Evolutionary conservation across 768 basidiomycete genomes (phyloP), one percentile per base, ranked within the genome.

Genomic region (Leccinellum luteum): DNA sequence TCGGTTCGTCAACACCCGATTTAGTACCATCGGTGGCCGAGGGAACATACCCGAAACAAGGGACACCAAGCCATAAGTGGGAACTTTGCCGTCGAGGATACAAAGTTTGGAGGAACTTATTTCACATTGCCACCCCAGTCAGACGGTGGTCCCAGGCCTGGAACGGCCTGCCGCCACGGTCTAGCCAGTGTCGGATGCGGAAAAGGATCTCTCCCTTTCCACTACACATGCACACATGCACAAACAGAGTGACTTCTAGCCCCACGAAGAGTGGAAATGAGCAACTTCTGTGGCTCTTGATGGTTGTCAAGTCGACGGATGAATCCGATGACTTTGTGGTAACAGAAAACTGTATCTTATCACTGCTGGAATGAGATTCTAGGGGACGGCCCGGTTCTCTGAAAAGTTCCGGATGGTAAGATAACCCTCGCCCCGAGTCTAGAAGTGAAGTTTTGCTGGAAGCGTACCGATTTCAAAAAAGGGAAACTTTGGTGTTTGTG

Each of bases 271-370:
- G 14, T 34, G 15, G 34, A 34, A 34, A 34, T 34, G 34, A 34
- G 5, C 9, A 41, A 41, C 41, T 19, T 32, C 32, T 32, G 32
- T 32, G 32, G 32, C 21, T 30, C 38, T 10, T 65, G 65, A 68
- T 68, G 60, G 63, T 68, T 25, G 66, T 63, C 57, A 66, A 49
- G 66, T 54, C 54, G 34, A 61, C 63, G 35, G 51, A 23, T 35
- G 32, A 23, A 61, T 52, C 17, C 17, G 47, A 55, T 49, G 23
- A 34, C 31, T 14, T 27, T 27, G 58, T 55, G n/a, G n/a, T n/a
- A n/a, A n/a, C 54, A 62, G 60, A 51, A 56, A 63, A 19, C n/a
- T 41, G 38, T 10, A 41, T 41, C 41, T 41, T 19, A 41, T 41
- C 28, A 30, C 27, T 14, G 15, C 55, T 28, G 13, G 38, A 47